Evolutionary conservation across 2,329 filamentous ascomycete genomes (phyloP), one percentile per base, ranked within the genome.

Genomic region (Ceratocystis smalleyi): DNA sequence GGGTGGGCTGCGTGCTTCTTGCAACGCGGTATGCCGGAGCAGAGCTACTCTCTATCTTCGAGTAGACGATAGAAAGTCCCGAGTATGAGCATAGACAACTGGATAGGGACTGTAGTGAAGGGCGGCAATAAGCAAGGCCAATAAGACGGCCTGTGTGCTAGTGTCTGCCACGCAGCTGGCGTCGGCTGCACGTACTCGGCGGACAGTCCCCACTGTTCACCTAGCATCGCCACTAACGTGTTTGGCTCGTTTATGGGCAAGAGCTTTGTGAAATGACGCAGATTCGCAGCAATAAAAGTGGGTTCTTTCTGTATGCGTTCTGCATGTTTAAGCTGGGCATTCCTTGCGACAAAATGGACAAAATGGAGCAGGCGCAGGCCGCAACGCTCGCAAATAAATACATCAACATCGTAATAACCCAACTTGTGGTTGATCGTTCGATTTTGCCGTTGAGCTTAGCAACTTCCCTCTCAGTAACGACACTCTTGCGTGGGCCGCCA

Each of bases 1-100:
- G 73, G 0, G 54, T 79, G 7, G 75, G 73, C 1, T 66, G 70
- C 27, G 78, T 80, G 76, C 67, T 78, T 0, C 35, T 69, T 3
- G 67, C 72, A 2, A 45, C 57, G 0, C 59, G 66, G 0, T 77
- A 75, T 63, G 70, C 72, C 57, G 68, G 73, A 15, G 74, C 74
- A 0, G 65, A 47, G 8, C 22, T 62, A 15, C 65, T 62, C n/a
- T 22, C 22, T 19, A 30, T 64, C n/a, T 66, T 64, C 19, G 49
- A 66, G n/a, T 40, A 62, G 4, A 59, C 43, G 3, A 24, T 45
- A n/a, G 59, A 43, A n/a, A 47, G 62, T 10, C 6, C 62, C 5
- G 40, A 55, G 32, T 27, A 59, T 40, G 7, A 47, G 32, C n/a
- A 62, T 40, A 2, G 55, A 60, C 30, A 63, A 65, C 35, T 60